These are phyloP conservation scores for Stylosanthes scabra DNA, from an alignment of 331 rosid genomes.

Conservation along the genomic window DNA sequence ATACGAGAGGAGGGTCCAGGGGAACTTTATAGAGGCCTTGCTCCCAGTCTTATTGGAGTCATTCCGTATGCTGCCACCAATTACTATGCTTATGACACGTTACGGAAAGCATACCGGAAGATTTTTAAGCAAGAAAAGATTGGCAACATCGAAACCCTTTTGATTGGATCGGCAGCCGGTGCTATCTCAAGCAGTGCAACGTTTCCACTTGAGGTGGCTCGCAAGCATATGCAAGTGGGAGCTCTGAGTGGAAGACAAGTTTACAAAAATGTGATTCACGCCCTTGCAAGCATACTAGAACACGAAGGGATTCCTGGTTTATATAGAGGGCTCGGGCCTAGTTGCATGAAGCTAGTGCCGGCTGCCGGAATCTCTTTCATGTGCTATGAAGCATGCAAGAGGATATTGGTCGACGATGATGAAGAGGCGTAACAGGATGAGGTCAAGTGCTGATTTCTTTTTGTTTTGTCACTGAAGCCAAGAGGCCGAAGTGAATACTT, in stretches of 20 bases:
- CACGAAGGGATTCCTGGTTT: constrained; percentile 84
- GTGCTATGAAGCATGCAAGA: constrained; percentile 98
- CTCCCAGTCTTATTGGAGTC: constrained; percentile 92
- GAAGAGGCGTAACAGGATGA: constrained; percentile 52
- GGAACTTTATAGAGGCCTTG: constrained; percentile 93
- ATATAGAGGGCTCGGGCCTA: constrained; percentile 88
- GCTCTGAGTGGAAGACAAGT: constrained; percentile 86
- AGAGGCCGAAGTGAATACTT: constrained; percentile 30
- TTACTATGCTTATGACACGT: constrained; percentile 86
- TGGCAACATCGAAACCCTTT: constrained; percentile 92
- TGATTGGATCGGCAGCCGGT: constrained; percentile 95
- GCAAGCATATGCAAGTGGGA: constrained; percentile 99
- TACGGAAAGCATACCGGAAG: constrained; percentile 77
- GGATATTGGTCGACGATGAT: constrained; percentile 65
- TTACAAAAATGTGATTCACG: constrained; percentile 81
- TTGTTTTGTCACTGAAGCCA: constrained; percentile 3
- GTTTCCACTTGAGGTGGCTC: constrained; percentile 97
- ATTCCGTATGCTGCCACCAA: constrained; percentile 94
- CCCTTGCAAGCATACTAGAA: constrained; percentile 89
- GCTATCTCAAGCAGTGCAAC: constrained; percentile 93
- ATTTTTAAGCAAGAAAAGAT: constrained; percentile 76
- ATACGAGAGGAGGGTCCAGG: constrained; percentile 83
- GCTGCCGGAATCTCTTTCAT: constrained; percentile 98
- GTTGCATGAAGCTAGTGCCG: constrained; percentile 97
- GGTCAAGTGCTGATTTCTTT: constrained; percentile 17